phyloP scores from a whole-genome alignment of 257 asterid genomes.

The Handroanthus guayacan region DNA sequence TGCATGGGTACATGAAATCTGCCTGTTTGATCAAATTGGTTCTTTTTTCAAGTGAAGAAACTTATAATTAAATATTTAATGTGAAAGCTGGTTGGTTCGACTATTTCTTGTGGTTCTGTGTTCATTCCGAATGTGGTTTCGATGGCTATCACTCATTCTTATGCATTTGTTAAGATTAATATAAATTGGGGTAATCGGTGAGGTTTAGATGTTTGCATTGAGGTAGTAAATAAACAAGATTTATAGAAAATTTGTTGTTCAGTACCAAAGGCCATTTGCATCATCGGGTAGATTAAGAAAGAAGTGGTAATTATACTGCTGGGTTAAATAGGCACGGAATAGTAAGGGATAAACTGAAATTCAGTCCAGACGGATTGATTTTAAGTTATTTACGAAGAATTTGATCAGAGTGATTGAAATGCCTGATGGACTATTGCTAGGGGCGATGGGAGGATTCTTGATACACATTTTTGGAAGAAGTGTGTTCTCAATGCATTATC shows the following conservation, averaged over 20 bases:
- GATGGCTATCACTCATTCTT: neutral
- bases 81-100: neutral
- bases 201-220: constrained; percentile 9
- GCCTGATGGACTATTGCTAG: neutral
- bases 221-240: neutral
- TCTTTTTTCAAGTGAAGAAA: neutral
- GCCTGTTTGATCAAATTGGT: neutral
- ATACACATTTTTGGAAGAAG: neutral
- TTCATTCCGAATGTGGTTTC: neutral
- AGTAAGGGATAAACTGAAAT: neutral
- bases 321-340: neutral
- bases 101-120: neutral
- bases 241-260: neutral
- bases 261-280: neutral
- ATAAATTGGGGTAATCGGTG: neutral
- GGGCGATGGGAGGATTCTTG: neutral
- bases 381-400: neutral
- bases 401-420: constrained; percentile 1
- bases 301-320: neutral
- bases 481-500: neutral
- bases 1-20: neutral
- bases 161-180: neutral
- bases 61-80: neutral
- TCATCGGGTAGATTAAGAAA: neutral
- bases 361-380: neutral